These are phyloP conservation scores for Pseudogymnoascus sp. DNA, from an alignment of 2,329 filamentous ascomycete genomes.

Conservation along the genomic window DNA sequence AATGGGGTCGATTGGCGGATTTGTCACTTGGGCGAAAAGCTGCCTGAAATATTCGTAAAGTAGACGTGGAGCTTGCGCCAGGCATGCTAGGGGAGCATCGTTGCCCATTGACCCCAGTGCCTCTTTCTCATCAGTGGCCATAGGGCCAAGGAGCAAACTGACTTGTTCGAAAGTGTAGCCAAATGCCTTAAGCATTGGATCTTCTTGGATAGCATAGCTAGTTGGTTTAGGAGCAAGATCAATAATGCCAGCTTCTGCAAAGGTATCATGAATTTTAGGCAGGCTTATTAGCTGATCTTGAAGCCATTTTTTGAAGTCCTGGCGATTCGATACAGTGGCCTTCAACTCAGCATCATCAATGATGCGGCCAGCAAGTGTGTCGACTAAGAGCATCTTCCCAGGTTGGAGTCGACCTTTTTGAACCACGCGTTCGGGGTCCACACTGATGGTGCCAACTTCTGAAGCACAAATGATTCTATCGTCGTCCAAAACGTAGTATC, in stretches of 20 bases:
- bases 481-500: constrained; percentile 94
- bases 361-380: constrained; percentile 83
- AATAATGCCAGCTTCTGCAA: constrained; percentile 48
- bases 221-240: constrained; percentile 64
- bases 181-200: constrained; percentile 76
- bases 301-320: constrained; percentile 84
- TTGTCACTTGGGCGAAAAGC: constrained; percentile 95
- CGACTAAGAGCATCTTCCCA: constrained; percentile 91
- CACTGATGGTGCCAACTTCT: constrained; percentile 85
- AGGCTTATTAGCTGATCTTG: constrained; percentile 78
- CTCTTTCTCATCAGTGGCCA: constrained; percentile 96
- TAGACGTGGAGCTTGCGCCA: constrained; percentile 81
- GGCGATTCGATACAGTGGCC: constrained; percentile 73
- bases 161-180: constrained; percentile 96
- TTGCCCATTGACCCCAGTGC: constrained; percentile 97
- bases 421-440: constrained; percentile 82
- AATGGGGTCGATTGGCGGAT: constrained; percentile 94
- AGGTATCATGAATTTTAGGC: constrained; percentile 61
- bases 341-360: constrained; percentile 93
- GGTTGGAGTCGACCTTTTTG: constrained; percentile 92
- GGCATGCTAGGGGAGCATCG: constrained; percentile 83
- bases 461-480: constrained; percentile 96
- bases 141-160: constrained; percentile 81
- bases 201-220: constrained; percentile 67
- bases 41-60: constrained; percentile 97